These are phyloP conservation scores for Ophiostoma novo-ulmi DNA, from an alignment of 2,329 filamentous ascomycete species.

Conservation along the genomic window DNA sequence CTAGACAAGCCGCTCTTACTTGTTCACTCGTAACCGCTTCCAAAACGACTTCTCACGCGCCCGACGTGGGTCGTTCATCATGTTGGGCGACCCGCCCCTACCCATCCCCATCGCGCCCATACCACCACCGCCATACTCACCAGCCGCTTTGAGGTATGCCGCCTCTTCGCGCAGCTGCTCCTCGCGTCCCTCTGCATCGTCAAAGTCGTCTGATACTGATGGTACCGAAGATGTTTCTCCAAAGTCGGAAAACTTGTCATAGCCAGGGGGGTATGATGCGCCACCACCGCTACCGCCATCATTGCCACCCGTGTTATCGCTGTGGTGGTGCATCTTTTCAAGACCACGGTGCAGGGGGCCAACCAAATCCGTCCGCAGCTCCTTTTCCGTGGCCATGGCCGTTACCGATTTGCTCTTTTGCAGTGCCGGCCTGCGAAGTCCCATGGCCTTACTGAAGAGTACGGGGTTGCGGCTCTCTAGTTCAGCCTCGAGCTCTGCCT, in stretches of 20 bases:
- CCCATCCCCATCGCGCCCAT: slow-evolving; percentile 14
- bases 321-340: slow-evolving; percentile 33
- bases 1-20: slow-evolving; percentile 19
- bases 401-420: slow-evolving; percentile 13
- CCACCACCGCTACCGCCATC: neutral
- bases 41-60: slow-evolving; percentile 29
- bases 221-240: slow-evolving; percentile 14
- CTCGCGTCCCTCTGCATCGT: slow-evolving; percentile 41
- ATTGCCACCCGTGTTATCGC: slow-evolving; percentile 16
- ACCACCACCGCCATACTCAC: neutral
- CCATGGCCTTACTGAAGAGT: slow-evolving; percentile 43
- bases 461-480: slow-evolving; percentile 44
- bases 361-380: slow-evolving; percentile 31
- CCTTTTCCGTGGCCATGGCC: slow-evolving; percentile 23
- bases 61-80: slow-evolving; percentile 21
- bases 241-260: slow-evolving; percentile 28
- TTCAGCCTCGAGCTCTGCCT: slow-evolving; percentile 47
- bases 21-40: slow-evolving; percentile 30
- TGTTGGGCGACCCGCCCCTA: slow-evolving; percentile 14
- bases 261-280: slow-evolving; percentile 18
- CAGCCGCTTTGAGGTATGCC: slow-evolving; percentile 15
- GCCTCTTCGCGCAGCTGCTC: slow-evolving; percentile 48
- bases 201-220: slow-evolving; percentile 31
- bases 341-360: slow-evolving; percentile 33
- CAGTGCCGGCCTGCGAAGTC: slow-evolving; percentile 31